Conservation (phyloP, 768 basidiomycete genomes). For the Trametes gibbosa region DNA sequence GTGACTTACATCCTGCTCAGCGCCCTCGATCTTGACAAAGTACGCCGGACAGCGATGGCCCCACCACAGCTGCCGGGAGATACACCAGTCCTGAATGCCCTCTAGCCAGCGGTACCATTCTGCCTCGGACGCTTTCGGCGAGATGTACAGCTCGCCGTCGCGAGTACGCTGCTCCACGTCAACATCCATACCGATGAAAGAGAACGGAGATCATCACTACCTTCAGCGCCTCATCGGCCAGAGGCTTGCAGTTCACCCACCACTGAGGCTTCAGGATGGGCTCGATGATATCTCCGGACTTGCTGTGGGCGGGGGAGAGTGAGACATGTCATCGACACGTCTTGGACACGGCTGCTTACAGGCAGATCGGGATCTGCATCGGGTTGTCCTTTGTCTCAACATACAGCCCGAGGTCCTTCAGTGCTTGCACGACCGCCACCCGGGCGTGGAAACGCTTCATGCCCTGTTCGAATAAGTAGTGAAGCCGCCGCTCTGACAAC, state of each 20-base stretch:
- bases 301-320: slow-evolving; percentile 49
- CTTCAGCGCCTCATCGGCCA: slow-evolving; percentile 88
- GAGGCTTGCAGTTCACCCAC: slow-evolving; percentile 94
- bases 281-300: slow-evolving; percentile 97
- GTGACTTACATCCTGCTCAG: slow-evolving; percentile 56
- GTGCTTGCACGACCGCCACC: slow-evolving; percentile 73
- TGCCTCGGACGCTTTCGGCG: slow-evolving; percentile 81
- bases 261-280: slow-evolving; percentile 95
- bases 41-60: slow-evolving; percentile 96
- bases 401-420: slow-evolving; percentile 83
- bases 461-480: slow-evolving; percentile 46
- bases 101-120: slow-evolving; percentile 98
- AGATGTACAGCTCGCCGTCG: slow-evolving; percentile 81
- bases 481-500: no score
- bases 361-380: slow-evolving; percentile 92
- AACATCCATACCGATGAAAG: background rate
- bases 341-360: background rate
- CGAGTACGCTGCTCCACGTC: slow-evolving; percentile 64
- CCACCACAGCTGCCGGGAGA: slow-evolving; percentile 99
- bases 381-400: slow-evolving; percentile 94
- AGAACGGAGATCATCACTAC: slow-evolving; percentile 36
- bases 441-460: slow-evolving; percentile 97
- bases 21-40: slow-evolving; percentile 82
- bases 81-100: slow-evolving; percentile 97
- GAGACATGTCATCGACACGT: background rate